These are phyloP conservation scores for Raddia distichophylla DNA, from an alignment of 176 grass and related monocot genomes.

Conservation along the genomic window DNA sequence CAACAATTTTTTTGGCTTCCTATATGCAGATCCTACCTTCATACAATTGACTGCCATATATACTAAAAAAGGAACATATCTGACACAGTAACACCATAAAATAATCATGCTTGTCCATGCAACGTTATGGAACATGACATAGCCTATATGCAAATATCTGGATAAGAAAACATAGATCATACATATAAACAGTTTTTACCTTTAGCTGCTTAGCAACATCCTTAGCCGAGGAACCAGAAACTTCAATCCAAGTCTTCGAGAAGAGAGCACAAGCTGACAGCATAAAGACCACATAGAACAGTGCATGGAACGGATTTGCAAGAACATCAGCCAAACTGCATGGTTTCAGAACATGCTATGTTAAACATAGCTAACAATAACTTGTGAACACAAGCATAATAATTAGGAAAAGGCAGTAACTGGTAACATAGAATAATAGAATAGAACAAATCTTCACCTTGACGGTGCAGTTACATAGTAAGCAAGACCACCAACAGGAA, in stretches of 20 bases:
- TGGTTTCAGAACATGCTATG: neutral
- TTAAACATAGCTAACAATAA: neutral
- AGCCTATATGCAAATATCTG: neutral
- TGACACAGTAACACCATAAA: neutral
- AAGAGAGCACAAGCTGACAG: constrained; percentile 61
- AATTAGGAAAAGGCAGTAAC: neutral
- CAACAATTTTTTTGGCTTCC: neutral
- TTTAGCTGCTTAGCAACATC: constrained; percentile 63
- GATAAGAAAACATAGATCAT: neutral
- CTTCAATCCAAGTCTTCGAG: constrained; percentile 71
- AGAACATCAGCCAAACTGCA: constrained; percentile 63
- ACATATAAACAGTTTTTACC: constrained; percentile 6
- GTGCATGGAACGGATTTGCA: constrained; percentile 61
- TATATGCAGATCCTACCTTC: neutral
- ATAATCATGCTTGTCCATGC: neutral
- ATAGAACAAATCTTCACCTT: constrained; percentile 50
- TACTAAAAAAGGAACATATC: neutral
- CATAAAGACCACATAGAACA: constrained; percentile 66
- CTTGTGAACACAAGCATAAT: neutral
- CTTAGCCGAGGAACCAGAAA: constrained; percentile 65
- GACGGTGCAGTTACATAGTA: constrained; percentile 96
- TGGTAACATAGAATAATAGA: neutral
- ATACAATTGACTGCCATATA: neutral
- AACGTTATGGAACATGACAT: neutral
- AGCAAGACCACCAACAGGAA: constrained; percentile 91